Base-by-base conservation (phyloP, 2,329 filamentous ascomycete genomes). In the Colletotrichum caudatum region DNA sequence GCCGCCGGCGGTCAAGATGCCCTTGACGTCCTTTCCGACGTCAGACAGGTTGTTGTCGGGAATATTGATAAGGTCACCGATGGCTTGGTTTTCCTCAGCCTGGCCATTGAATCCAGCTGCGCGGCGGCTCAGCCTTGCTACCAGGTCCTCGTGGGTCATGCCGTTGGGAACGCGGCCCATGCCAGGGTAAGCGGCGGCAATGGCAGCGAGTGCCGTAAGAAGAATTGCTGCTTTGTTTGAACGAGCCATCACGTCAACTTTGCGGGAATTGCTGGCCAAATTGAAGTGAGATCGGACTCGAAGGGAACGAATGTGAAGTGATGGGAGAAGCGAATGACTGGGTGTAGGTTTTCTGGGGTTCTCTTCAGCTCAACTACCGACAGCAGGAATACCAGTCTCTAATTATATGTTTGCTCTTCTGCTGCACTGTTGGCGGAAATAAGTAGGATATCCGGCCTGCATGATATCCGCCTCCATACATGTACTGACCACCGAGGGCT, bases 11-110 rank as follows among this genome's bases (percentile, higher is more conserved):
- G 77, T 74, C 4, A 85, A 78, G 35, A 85, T 80, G 11, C 75
- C 74, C 73, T 81, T 81, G 76, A 86, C 81, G 26, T 78, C 75
- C 14, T 75, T 71, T 26, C 82, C 83, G 1, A 78, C 78, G 2
- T 74, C 64, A 1, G 80, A 80, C 20, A 83, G 78, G 20, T 80
- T 70, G 5, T 71, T 74, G 59, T 77, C 77, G 0, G 69, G 66
- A 2, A 83, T 74, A 1, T 65, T 76, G 33, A 75, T 68, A 14
- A 86, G 81, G 70, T 86, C 84, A 11, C 83, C 84, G 11, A 86
- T 75, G n/a, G 64, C 33, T n/a, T 73, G 54, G 9, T 56, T 57
- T 41, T 71, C 51, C 23, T 60, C 64, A 54, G 67, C 41, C 12
- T 63, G 48, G 29, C 57, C 20, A 35, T 29, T 12, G 23, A 57